phyloP scores from a whole-genome alignment of 495 filamentous ascomycete species.

The Lasiosphaeria hispida region DNA sequence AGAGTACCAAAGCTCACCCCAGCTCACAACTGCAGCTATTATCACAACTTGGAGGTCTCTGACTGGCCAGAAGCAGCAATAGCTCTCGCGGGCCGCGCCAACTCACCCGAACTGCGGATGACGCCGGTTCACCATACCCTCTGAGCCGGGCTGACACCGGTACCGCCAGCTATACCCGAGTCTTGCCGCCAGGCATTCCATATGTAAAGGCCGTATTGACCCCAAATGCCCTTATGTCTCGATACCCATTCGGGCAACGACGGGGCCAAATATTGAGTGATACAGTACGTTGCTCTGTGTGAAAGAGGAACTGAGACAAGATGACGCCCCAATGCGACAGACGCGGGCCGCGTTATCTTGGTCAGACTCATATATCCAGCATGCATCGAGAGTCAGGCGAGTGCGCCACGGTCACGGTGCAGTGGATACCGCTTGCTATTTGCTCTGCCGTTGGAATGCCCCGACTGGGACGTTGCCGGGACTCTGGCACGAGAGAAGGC shows the following conservation, averaged over 20 bases:
- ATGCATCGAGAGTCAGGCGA: slow-evolving; percentile 8
- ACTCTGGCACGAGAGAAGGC: neutral
- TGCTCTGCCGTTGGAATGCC: neutral
- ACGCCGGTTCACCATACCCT: neutral
- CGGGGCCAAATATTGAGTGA: slow-evolving; percentile 9
- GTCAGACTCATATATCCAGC: slow-evolving; percentile 14
- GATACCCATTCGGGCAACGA: slow-evolving; percentile 3
- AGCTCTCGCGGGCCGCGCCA: slow-evolving; percentile 3
- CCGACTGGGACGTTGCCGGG: neutral
- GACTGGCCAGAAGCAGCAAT: neutral
- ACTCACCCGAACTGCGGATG: neutral
- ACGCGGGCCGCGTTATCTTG: slow-evolving; percentile 12
- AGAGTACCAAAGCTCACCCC: neutral
- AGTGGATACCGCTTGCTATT: neutral
- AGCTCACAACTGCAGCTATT: neutral
- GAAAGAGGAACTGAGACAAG: slow-evolving; percentile 18
- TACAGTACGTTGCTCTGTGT: slow-evolving; percentile 14
- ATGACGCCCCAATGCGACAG: slow-evolving; percentile 24
- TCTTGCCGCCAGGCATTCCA: neutral
- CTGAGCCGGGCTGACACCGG: neutral
- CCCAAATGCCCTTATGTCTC: slow-evolving; percentile 10
- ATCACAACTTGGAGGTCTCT: neutral
- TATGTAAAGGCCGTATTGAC: slow-evolving; percentile 27
- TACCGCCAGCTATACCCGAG: neutral
- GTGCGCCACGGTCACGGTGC: neutral